phyloP scores from a whole-genome alignment of 2,329 filamentous ascomycete species.

The Thielaviopsis cerberus region DNA sequence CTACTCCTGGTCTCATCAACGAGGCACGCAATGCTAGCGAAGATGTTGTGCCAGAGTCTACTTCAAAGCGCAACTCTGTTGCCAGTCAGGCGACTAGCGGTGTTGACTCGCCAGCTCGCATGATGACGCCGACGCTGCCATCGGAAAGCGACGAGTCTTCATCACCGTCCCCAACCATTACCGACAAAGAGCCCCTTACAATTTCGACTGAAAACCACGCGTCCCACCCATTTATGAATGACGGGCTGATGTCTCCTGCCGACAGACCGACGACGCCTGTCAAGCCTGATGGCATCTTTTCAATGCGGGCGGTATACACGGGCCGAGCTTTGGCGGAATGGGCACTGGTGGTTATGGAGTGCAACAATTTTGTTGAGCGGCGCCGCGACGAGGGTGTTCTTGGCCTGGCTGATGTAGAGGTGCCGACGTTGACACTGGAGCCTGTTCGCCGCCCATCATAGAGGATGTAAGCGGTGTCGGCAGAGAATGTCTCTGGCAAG shows the following conservation, averaged over 20 bases:
- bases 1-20: slow-evolving; percentile 28
- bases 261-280: slow-evolving; percentile 20
- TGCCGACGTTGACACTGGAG: slow-evolving; percentile 24
- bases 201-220: not conserved
- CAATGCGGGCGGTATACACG: slow-evolving; percentile 37
- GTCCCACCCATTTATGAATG: not conserved
- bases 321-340: slow-evolving; percentile 65
- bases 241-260: not conserved
- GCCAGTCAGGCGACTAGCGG: not conserved
- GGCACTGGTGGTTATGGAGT: slow-evolving; percentile 56
- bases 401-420: slow-evolving; percentile 46
- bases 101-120: not conserved
- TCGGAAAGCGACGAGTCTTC: not conserved
- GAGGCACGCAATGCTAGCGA: slow-evolving; percentile 32
- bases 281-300: slow-evolving; percentile 28
- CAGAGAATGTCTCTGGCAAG: not conserved
- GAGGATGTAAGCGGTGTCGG: slow-evolving; percentile 3
- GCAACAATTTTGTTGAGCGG: slow-evolving; percentile 64
- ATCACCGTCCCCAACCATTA: not conserved
- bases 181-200: not conserved
- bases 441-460: slow-evolving; percentile 20
- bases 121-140: not conserved
- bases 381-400: slow-evolving; percentile 55
- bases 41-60: slow-evolving; percentile 18
- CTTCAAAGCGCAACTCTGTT: slow-evolving; percentile 13